Conservation (phyloP, 768 basidiomycete species). For the Exidia glandulosa region DNA sequence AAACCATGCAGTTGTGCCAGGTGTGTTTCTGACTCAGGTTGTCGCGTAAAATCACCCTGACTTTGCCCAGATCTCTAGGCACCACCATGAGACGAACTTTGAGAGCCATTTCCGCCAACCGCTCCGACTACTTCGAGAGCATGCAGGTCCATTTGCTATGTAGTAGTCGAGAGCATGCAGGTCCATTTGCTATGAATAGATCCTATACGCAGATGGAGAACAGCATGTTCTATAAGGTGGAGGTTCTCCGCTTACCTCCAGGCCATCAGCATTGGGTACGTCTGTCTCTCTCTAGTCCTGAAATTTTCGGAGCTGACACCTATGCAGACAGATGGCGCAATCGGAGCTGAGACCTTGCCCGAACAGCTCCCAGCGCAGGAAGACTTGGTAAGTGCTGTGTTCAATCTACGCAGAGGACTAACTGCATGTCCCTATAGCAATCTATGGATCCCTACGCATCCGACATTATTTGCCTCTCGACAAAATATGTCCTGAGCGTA, state of each 20-base stretch:
- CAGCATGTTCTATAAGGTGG: slow-evolving; percentile 18
- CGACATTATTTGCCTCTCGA: slow-evolving; percentile 19
- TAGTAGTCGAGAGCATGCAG: slow-evolving; percentile 15
- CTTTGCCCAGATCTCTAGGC: slow-evolving; percentile 18
- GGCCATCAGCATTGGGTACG: slow-evolving; percentile 20
- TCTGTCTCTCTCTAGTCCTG: background rate
- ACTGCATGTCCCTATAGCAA: too few relatives aligned
- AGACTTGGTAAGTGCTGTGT: too few relatives aligned
- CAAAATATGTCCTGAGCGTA: slow-evolving; percentile 17
- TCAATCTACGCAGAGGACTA: too few relatives aligned
- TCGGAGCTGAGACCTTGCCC: too few relatives aligned
- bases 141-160: slow-evolving; percentile 22
- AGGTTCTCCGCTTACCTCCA: slow-evolving; percentile 15
- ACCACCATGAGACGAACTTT: slow-evolving; percentile 15
- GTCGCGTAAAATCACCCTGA: too few relatives aligned
- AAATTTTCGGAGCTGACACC: too few relatives aligned
- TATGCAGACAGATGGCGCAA: too few relatives aligned
- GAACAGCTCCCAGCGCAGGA: background rate
- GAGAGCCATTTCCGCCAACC: slow-evolving; percentile 18
- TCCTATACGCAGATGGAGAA: slow-evolving; percentile 23
- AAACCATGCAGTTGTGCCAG: slow-evolving; percentile 10
- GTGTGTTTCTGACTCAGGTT: background rate
- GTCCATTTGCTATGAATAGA: slow-evolving; percentile 23
- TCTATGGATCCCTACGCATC: slow-evolving; percentile 18
- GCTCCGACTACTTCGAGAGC: slow-evolving; percentile 13